Evolutionary conservation across 2,329 filamentous ascomycete species (phyloP), one percentile per base, ranked within the genome.

Genomic region (Pseudogymnoascus sp.): DNA sequence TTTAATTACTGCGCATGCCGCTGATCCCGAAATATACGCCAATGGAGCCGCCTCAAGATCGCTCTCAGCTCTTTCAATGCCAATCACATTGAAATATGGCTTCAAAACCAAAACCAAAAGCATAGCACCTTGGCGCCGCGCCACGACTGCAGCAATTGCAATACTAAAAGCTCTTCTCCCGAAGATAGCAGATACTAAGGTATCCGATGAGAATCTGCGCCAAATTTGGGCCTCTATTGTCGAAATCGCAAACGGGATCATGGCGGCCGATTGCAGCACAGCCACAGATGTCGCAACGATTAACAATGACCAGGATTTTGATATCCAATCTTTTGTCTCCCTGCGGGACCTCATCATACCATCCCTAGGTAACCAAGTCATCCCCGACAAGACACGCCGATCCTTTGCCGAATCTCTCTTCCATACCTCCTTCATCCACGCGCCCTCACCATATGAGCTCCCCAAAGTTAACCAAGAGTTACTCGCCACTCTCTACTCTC

Each of bases 51-150:
- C 95, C 22, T 74, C 82, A 1, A 78, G 80, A 6, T 84, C 85
- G 0, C 73, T 97, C 4, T 77, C 79, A 3, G 86, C 88, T 22
- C 78, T 97, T 1, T 80, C 81, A 14, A 82, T 78, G 54, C 85
- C 91, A 0, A 87, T 97, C 59, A 73, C 78, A 2, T 81, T 91
- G 22, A 97, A 97, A 70, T 97, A 97, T 71, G 78, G 79, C 50
- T 96, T 91, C 74, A 78, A 82, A 4, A 83, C 86, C 12, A 81
- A 85, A 62, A 90, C 89, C 14, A 91, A 87, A 69, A 83, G 84
- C 12, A 78, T 81, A 0, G 81, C 85, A 59, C 81, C 92, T 0
- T 99, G 94, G 94, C 85, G 84, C 64, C 85, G 88, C 60, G 90
- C 91, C 2, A 95, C 90, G 0, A 84, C 81, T 4, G 85, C 87